Evolutionary conservation across 2,329 filamentous ascomycete genomes (phyloP).

Genomic region (Cladosporium oxysporum): DNA sequence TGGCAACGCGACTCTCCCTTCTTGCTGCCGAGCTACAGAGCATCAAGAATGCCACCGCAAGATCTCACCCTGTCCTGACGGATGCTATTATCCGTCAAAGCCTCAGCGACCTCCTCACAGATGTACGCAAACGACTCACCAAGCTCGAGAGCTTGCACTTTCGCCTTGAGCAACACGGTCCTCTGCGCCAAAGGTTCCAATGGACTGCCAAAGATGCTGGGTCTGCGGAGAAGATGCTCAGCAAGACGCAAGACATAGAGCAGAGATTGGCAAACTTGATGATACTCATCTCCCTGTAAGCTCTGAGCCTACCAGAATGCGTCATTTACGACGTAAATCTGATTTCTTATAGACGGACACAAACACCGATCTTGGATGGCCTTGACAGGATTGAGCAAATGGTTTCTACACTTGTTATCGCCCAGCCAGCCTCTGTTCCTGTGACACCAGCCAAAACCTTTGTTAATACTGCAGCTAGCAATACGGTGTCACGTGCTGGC

Average conservation of each 20-base stretch:
- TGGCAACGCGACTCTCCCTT: background rate
- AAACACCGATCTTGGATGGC: background rate
- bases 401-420: background rate
- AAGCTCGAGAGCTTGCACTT: conserved; percentile 7
- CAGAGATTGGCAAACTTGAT: conserved; percentile 5
- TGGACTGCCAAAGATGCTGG: conserved; percentile 12
- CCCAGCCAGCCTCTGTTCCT: background rate
- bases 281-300: conserved; percentile 2
- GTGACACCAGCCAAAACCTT: background rate
- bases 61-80: background rate
- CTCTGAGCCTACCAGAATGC: too few relatives aligned
- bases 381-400: background rate
- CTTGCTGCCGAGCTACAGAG: conserved; percentile 1
- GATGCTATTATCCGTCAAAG: conserved; percentile 8
- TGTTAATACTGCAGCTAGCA: background rate
- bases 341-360: background rate
- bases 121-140: background rate
- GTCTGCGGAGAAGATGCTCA: background rate
- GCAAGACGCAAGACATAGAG: background rate
- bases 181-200: background rate
- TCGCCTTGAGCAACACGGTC: background rate
- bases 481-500: background rate
- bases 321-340: too few relatives aligned
- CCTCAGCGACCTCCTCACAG: background rate
- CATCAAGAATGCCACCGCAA: background rate